Base-by-base conservation (phyloP, 1,139 yeast genomes). In the Blastobotrys buckinghamii region DNA sequence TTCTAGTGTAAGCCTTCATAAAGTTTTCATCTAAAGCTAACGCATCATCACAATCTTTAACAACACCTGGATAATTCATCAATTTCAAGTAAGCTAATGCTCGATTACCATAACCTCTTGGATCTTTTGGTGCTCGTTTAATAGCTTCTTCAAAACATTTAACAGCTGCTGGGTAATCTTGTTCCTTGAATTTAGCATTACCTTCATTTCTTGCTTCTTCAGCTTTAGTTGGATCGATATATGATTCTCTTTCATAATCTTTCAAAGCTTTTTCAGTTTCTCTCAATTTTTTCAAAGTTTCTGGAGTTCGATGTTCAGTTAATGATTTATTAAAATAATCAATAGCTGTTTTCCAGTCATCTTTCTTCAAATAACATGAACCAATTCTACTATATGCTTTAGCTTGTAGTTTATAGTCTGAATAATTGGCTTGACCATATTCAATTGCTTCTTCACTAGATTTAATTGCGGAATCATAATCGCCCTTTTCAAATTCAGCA, bases 241-340 rank as follows among this genome's bases (percentile, higher is more conserved):
- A 92, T 37, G 82, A 80, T 59, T 79, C 78, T 37, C 86, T 79
- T 70, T 89, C 96, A 63, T 78, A 76, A 50, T 74, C 74, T 72
- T 92, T 90, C 57, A 87, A 76, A 60, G 84, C 88, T 69, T 86
- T 86, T 71, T 92, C 97, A 42, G 96, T 78, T 20, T 81, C 69
- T 72, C 97, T 84, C 64, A 94, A 78, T 71, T 92, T 94, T 61
- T 80, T 82, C 62, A 94, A 78, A 29, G 87, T 87, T 53, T 90
- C 97, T 15, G 98, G 96, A 26, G 96, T 88, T 73, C 99, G 84
- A 71, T 89, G 96, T 73, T 94, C 99, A 40, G 98, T 94, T 63
- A 94, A 77, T 1, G 97, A 85, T 69, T 86, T 88, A 71, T 90
- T 94, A 65, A 85, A 92, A 66, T 64, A 78, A 62, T 82, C 84